Evolutionary conservation across 2,329 filamentous ascomycete species (phyloP).

Genomic region (Diaporthe citriasiana): DNA sequence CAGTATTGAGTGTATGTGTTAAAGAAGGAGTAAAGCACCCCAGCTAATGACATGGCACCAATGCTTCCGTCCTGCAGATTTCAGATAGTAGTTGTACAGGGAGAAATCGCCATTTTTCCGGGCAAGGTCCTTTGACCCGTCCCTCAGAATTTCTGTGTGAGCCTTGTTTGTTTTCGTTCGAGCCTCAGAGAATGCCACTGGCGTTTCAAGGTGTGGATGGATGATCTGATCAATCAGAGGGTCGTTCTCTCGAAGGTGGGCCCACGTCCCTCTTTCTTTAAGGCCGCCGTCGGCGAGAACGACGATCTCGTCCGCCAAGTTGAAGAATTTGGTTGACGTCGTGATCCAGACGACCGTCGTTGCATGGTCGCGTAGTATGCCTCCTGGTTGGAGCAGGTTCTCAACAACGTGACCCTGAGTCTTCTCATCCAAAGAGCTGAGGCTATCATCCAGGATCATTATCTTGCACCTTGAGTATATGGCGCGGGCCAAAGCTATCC

Average conservation of each 20-base stretch:
- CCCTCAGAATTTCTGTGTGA: background rate
- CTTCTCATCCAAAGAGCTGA: conserved; percentile 54
- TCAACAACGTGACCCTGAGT: conserved; percentile 51
- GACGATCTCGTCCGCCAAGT: conserved; percentile 58
- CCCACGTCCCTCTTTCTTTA: conserved; percentile 56
- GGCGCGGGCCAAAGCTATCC: conserved; percentile 54
- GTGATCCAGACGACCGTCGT: conserved; percentile 53
- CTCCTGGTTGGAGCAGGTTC: conserved; percentile 50
- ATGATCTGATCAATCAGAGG: conserved; percentile 54
- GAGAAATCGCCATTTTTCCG: conserved; percentile 52
- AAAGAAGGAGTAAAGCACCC: conserved; percentile 51
- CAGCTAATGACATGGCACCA: conserved; percentile 46
- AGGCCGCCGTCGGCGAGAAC: conserved; percentile 55
- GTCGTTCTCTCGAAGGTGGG: conserved; percentile 50
- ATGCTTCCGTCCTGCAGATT: conserved; percentile 49
- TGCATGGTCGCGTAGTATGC: conserved; percentile 47
- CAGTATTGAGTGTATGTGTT: conserved; percentile 56
- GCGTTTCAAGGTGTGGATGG: conserved; percentile 26
- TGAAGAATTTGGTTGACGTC: conserved; percentile 55
- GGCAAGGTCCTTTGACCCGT: conserved; percentile 42
- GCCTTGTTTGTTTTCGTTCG: conserved; percentile 4
- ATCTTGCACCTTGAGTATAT: conserved; percentile 50
- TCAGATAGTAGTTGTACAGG: conserved; percentile 56
- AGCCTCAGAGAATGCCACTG: background rate
- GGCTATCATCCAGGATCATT: conserved; percentile 54